These are phyloP conservation scores for Mucor irregularis DNA, from an alignment of 371 early-diverging fungal genomes.

Conservation along the genomic window DNA sequence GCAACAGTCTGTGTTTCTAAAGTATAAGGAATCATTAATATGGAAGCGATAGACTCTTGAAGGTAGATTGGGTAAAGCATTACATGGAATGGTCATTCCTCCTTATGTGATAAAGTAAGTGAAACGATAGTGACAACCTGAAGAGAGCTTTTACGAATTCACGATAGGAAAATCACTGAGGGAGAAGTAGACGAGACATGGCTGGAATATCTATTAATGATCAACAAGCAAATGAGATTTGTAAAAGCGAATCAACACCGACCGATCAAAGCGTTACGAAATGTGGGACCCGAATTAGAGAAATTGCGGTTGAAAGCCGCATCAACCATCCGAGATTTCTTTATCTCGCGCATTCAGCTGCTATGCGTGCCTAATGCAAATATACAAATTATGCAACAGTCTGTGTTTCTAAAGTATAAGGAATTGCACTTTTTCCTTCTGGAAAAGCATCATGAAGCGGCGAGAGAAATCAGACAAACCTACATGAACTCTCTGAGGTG, in stretches of 20 bases:
- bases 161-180: constrained; percentile 69
- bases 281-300: constrained; percentile 90
- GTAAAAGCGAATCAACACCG: constrained; percentile 64
- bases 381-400: constrained; percentile 88
- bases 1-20: constrained; percentile 85
- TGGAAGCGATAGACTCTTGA: constrained; percentile 74
- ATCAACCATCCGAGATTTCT: constrained; percentile 82
- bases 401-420: constrained; percentile 84
- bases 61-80: constrained; percentile 60
- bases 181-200: constrained; percentile 88
- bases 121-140: neutral
- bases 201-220: constrained; percentile 73
- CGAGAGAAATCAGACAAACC: constrained; percentile 79
- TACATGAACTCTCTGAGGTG: constrained; percentile 82
- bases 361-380: constrained; percentile 88
- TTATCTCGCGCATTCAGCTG: constrained; percentile 79
- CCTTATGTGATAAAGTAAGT: constrained; percentile 70
- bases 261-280: constrained; percentile 72
- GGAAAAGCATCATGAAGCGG: constrained; percentile 87
- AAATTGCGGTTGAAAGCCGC: constrained; percentile 79
- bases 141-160: neutral
- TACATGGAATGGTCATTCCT: constrained; percentile 82
- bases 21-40: constrained; percentile 85
- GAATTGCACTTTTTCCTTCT: constrained; percentile 85
- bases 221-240: constrained; percentile 84